Evolutionary conservation across 2,329 filamentous ascomycete species (phyloP).

Genomic region (Pseudogymnoascus sp.): DNA sequence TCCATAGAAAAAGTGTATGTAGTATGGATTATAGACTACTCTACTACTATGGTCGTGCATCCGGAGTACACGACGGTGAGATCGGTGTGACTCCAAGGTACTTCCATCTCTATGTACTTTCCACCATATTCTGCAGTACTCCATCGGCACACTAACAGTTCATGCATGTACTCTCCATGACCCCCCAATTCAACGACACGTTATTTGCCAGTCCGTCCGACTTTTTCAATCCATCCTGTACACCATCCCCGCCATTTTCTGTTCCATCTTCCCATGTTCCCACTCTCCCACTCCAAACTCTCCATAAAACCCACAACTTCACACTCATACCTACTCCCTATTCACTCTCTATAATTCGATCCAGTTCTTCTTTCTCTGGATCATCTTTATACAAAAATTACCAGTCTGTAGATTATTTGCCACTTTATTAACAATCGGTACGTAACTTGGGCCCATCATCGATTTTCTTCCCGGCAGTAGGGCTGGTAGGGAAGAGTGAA

Average conservation of each 20-base stretch:
- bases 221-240: neutral
- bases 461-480: constrained; percentile 3
- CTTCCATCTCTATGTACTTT: neutral
- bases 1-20: too few species aligned
- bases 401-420: neutral
- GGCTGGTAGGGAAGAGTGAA: neutral
- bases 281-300: neutral
- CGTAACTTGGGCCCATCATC: constrained; percentile 3
- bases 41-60: too few species aligned
- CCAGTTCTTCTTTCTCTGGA: neutral
- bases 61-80: neutral
- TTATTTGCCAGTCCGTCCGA: neutral
- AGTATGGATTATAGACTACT: too few species aligned
- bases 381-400: neutral
- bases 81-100: constrained; percentile 5
- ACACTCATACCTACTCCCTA: neutral
- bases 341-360: neutral
- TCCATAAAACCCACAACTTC: constrained; percentile 7
- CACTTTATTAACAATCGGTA: neutral
- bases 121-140: neutral
- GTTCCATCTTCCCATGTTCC: neutral
- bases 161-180: neutral
- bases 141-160: neutral
- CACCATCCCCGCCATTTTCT: neutral
- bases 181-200: neutral